Conservation (phyloP, 2,329 filamentous ascomycete species). For the Aureobasidium vineae region DNA sequence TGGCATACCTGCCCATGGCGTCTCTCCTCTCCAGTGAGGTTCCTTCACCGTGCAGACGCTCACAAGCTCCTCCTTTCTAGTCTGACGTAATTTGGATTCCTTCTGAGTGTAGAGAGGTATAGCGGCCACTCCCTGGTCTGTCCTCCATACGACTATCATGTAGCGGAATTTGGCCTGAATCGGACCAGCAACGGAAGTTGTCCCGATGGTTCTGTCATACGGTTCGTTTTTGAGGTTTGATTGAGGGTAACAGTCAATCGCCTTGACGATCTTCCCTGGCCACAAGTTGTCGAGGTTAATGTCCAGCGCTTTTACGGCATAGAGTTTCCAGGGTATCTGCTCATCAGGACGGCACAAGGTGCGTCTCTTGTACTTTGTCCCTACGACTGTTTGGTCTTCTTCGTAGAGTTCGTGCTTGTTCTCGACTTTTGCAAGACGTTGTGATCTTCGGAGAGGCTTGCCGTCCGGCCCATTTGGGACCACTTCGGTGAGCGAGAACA, state of each 20-base stretch:
- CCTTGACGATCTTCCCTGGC: constrained; percentile 3
- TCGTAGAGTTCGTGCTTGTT: neutral
- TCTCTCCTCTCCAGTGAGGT: neutral
- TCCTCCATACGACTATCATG: constrained; percentile 3
- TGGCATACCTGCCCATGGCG: neutral
- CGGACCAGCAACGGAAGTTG: neutral
- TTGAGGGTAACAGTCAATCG: neutral
- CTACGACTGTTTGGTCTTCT: neutral
- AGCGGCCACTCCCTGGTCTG: neutral
- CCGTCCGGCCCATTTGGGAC: neutral
- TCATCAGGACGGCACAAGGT: neutral
- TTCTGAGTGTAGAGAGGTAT: neutral
- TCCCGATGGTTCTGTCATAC: neutral
- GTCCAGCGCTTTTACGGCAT: neutral
- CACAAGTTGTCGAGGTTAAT: neutral
- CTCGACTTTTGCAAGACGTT: neutral
- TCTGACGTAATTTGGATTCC: neutral
- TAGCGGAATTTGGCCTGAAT: neutral
- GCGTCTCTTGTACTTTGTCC: neutral
- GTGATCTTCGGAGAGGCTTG: neutral
- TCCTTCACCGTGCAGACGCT: neutral
- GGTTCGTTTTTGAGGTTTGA: neutral
- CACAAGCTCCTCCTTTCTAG: neutral
- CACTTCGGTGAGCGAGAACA: neutral
- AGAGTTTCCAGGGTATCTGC: neutral